Evolutionary conservation across 1,284 basidiomycete genomes (phyloP).

Genomic region (Cutaneotrichosporon curvatum): DNA sequence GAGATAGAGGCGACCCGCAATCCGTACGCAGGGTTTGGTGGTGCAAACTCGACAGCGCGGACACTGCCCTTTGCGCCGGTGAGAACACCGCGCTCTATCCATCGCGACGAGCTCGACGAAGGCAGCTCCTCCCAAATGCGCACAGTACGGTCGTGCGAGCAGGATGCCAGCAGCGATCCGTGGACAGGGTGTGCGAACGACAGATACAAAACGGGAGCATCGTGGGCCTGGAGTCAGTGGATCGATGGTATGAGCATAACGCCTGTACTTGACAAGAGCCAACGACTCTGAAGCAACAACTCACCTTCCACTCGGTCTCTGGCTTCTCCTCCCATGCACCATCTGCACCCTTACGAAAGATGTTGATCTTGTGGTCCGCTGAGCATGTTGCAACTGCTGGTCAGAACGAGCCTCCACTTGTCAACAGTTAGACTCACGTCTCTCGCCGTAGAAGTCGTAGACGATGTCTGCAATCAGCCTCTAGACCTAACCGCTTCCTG

Average conservation of each 20-base stretch:
- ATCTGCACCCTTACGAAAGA: constrained; percentile 64
- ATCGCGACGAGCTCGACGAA: constrained; percentile 33
- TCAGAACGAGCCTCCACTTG: constrained; percentile 53
- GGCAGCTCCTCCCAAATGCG: constrained; percentile 74
- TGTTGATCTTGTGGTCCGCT: constrained; percentile 61
- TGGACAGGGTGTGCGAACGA: constrained; percentile 86
- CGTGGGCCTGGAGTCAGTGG: constrained; percentile 62
- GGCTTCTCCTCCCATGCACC: constrained; percentile 56
- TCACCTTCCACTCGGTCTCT: constrained; percentile 81
- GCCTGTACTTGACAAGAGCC: background rate
- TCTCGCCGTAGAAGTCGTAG: constrained; percentile 82
- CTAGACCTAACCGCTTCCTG: constrained; percentile 4
- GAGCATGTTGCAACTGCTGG: constrained; percentile 41
- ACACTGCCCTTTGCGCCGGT: constrained; percentile 78
- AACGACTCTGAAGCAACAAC: constrained; percentile 16
- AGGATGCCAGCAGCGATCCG: constrained; percentile 72
- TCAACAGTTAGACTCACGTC: constrained; percentile 49
- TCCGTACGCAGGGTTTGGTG: constrained; percentile 64
- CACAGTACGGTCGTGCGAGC: constrained; percentile 78
- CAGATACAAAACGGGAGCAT: constrained; percentile 73
- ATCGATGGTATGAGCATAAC: too few species aligned
- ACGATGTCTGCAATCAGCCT: constrained; percentile 57
- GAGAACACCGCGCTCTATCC: constrained; percentile 68
- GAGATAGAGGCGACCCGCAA: constrained; percentile 79
- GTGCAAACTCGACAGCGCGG: constrained; percentile 74